These are phyloP conservation scores for Colletotrichum gigasporum DNA, from an alignment of 2,329 filamentous ascomycete genomes.

Conservation along the genomic window DNA sequence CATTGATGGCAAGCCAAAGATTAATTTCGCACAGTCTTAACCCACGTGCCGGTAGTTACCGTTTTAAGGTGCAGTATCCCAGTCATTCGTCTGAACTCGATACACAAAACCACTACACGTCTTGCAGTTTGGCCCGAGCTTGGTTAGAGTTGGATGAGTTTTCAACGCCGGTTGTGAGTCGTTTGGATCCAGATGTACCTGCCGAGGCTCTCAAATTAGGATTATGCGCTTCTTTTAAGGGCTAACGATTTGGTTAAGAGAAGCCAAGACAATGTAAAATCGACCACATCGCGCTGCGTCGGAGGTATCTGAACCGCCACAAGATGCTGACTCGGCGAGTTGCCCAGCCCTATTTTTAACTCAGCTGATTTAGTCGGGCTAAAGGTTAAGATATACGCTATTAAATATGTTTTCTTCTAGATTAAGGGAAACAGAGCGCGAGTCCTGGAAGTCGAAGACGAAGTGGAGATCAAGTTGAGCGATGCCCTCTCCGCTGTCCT, in stretches of 20 bases:
- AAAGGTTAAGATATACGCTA: not conserved
- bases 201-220: not conserved
- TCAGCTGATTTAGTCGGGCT: not conserved
- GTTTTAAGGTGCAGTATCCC: not conserved
- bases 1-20: not conserved
- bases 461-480: too few relatives aligned
- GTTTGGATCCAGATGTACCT: not conserved
- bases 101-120: not conserved
- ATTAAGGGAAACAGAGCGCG: too few relatives aligned
- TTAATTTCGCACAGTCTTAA: not conserved
- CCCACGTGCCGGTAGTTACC: not conserved
- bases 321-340: not conserved
- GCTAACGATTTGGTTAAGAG: not conserved
- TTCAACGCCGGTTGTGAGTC: not conserved
- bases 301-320: not conserved
- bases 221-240: not conserved
- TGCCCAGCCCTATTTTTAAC: not conserved
- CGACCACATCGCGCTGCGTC: not conserved
- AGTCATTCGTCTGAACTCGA: not conserved
- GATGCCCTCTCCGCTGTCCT: too few relatives aligned
- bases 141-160: not conserved
- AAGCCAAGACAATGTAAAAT: not conserved
- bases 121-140: not conserved
- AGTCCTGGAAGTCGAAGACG: too few relatives aligned
- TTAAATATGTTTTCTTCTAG: not conserved